Conservation (phyloP, 2,329 filamentous ascomycete species). For the Hypoxylon sp. region DNA sequence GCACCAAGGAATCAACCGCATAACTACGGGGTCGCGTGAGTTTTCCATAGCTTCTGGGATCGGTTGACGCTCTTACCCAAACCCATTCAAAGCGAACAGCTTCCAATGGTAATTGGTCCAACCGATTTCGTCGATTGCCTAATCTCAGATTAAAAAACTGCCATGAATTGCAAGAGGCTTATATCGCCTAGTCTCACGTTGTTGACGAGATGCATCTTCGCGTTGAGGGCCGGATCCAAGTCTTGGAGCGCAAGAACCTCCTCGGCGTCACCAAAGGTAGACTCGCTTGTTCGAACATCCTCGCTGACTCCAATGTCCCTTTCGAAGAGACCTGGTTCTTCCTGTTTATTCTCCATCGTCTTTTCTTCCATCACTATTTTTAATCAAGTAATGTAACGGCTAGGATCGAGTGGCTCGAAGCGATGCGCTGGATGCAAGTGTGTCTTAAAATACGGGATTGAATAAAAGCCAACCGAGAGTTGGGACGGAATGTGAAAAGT, state of each 20-base stretch:
- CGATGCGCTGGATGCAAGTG: neutral
- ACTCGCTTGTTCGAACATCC: conserved; percentile 13
- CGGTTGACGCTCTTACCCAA: conserved; percentile 58
- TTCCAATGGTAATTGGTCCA: conserved; percentile 63
- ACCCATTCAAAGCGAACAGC: conserved; percentile 71
- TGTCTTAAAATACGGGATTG: conserved; percentile 3
- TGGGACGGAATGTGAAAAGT: neutral
- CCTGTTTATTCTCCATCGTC: neutral
- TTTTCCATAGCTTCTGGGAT: neutral
- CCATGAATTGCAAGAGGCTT: neutral
- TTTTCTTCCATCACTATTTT: conserved; percentile 27
- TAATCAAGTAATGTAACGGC: neutral
- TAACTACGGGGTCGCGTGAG: conserved; percentile 56
- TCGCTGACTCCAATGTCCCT: conserved; percentile 25
- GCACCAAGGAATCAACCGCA: conserved; percentile 67
- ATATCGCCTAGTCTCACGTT: conserved; percentile 61
- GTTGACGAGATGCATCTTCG: conserved; percentile 78
- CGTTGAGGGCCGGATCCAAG: conserved; percentile 71
- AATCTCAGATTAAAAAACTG: conserved; percentile 5
- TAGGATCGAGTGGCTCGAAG: conserved; percentile 1
- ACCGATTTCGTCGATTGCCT: conserved; percentile 54
- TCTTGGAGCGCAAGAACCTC: conserved; percentile 70
- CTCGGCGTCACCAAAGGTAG: conserved; percentile 45
- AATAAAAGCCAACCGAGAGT: conserved; percentile 1
- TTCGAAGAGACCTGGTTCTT: conserved; percentile 31